A percentile compares a stretch with the other conserved stretches of the same genome.
phyloP scores from a whole-genome alignment of 2,329 filamentous ascomycete genomes.

The Atkinsonella hypoxylon region DNA sequence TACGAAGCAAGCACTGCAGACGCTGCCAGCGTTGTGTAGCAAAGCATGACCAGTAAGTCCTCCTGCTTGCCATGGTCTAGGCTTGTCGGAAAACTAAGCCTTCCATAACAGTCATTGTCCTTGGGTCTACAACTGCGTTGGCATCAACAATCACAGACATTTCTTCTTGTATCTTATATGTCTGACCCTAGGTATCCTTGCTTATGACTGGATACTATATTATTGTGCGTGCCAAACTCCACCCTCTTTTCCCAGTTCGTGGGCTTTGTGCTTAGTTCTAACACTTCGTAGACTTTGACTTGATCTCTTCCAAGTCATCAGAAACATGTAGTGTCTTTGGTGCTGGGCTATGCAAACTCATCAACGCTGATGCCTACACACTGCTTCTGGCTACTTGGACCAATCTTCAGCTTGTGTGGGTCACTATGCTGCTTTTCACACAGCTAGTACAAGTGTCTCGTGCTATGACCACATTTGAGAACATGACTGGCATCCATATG shows the following conservation, averaged over 20 bases:
- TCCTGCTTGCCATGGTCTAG: no score
- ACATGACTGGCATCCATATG: slow-evolving; percentile 72
- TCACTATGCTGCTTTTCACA: slow-evolving; percentile 91
- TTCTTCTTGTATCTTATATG: slow-evolving; percentile 83
- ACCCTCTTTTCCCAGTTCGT: not conserved
- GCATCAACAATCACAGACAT: slow-evolving; percentile 89
- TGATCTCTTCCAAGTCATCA: slow-evolving; percentile 39
- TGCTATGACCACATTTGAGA: slow-evolving; percentile 92
- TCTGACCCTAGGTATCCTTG: slow-evolving; percentile 62
- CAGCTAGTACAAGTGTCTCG: slow-evolving; percentile 87
- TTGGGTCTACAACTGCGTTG: slow-evolving; percentile 95
- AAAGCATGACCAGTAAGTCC: slow-evolving; percentile 83
- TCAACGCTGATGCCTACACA: slow-evolving; percentile 76
- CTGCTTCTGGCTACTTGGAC: slow-evolving; percentile 71
- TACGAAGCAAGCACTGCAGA: slow-evolving; percentile 92
- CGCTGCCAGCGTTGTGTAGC: slow-evolving; percentile 86
- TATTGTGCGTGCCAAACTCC: slow-evolving; percentile 55
- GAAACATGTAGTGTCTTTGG: slow-evolving; percentile 63
- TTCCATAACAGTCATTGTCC: slow-evolving; percentile 69
- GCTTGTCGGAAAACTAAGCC: not conserved
- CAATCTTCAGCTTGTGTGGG: slow-evolving; percentile 80
- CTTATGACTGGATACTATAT: slow-evolving; percentile 61
- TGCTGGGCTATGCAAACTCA: slow-evolving; percentile 59
- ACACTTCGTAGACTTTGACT: slow-evolving; percentile 45
- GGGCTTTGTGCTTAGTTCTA: not conserved